Percentiles rank a stretch among this genome's conserved stretches.
Evolutionary conservation across 441 rosid genomes (phyloP).

Genomic region (Gossypium schwendimanii): DNA sequence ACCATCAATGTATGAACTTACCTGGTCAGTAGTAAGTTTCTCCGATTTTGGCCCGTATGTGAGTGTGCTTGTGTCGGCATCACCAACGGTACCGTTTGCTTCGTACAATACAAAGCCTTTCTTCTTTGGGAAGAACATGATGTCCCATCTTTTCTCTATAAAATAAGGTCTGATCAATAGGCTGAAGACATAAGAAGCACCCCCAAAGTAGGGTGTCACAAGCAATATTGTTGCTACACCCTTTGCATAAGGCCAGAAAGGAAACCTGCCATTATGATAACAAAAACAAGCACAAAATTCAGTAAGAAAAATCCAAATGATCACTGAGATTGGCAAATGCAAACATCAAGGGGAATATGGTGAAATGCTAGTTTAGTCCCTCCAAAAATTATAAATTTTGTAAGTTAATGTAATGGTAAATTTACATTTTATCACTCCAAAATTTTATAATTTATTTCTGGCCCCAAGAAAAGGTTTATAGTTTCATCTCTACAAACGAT

Average conservation of each 20-base stretch:
- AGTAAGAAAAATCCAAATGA: background rate
- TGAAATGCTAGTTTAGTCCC: no score
- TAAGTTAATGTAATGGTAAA: no score
- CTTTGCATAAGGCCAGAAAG: constrained; percentile 32
- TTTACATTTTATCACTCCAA: no score
- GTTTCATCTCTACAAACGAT: no score
- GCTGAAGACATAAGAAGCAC: constrained; percentile 29
- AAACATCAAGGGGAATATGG: background rate
- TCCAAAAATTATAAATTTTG: no score
- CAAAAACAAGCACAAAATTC: background rate
- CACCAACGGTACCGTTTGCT: background rate
- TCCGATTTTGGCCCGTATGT: constrained; percentile 10
- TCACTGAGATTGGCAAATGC: background rate
- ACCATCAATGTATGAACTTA: constrained; percentile 9
- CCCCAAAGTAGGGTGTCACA: constrained; percentile 28
- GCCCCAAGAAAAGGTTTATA: no score
- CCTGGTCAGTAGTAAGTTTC: constrained; percentile 16
- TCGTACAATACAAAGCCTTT: background rate
- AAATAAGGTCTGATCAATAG: constrained; percentile 15
- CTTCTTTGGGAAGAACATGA: constrained; percentile 7
- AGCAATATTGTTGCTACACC: constrained; percentile 27
- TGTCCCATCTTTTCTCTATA: constrained; percentile 9
- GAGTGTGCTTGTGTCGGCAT: background rate
- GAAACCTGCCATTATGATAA: constrained; percentile 21
- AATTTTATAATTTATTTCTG: no score